phyloP scores from a whole-genome alignment of 1,139 yeast species.

The Blastobotrys buckinghamii region DNA sequence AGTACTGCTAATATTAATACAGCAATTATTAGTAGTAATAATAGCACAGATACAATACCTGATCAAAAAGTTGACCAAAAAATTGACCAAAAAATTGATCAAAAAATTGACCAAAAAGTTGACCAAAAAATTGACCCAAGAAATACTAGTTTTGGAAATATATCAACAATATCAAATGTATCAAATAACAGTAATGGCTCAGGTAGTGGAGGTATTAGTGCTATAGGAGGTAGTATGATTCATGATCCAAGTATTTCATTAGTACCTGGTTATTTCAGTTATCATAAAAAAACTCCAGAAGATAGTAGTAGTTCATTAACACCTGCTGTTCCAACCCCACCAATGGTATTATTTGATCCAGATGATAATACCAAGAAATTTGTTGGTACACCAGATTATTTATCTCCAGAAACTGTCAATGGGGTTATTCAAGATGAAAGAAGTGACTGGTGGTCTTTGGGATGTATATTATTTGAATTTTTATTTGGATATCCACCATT shows the following conservation, averaged over 20 bases:
- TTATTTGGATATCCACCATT: slow-evolving; percentile 94
- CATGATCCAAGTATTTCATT: slow-evolving; percentile 27
- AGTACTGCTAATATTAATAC: slow-evolving; percentile 1
- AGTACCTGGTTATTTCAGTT: slow-evolving; percentile 29
- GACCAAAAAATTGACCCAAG: too few relatives aligned
- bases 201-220: too few relatives aligned
- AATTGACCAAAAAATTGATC: too few relatives aligned
- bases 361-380: slow-evolving; percentile 43
- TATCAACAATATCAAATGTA: too few relatives aligned
- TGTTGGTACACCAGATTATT: slow-evolving; percentile 96
- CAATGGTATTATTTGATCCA: slow-evolving; percentile 26
- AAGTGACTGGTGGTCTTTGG: slow-evolving; percentile 99
- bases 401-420: slow-evolving; percentile 91
- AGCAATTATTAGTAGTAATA: background rate
- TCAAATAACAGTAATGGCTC: too few relatives aligned
- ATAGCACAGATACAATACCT: background rate
- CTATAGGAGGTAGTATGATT: slow-evolving; percentile 9
- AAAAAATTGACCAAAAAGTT: too few relatives aligned
- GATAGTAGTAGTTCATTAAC: too few relatives aligned
- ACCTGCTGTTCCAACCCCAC: slow-evolving; percentile 14
- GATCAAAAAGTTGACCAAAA: too few relatives aligned
- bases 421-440: slow-evolving; percentile 82
- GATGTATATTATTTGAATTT: slow-evolving; percentile 91
- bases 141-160: slow-evolving; percentile 1
- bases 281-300: slow-evolving; percentile 7